A percentile compares a stretch with the other conserved stretches of the same genome.
phyloP scores from a whole-genome alignment of 2,329 filamentous ascomycete species.

The Monosporascus cannonballus region DNA sequence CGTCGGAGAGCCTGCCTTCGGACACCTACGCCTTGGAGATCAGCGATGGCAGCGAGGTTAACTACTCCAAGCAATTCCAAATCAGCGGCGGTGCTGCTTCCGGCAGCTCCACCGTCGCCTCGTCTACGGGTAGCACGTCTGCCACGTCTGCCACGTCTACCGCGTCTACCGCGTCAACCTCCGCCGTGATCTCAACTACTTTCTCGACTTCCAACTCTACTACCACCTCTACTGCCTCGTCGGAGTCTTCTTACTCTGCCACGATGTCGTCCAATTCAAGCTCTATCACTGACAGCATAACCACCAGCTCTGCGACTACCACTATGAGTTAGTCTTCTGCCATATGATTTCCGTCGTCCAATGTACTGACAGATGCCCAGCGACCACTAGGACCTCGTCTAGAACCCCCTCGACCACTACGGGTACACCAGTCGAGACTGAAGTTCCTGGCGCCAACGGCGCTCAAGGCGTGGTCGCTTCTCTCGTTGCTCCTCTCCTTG shows the following conservation, averaged over 20 bases:
- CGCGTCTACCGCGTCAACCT: slow-evolving; percentile 17
- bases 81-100: slow-evolving; percentile 20
- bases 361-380: background rate
- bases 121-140: slow-evolving; percentile 9
- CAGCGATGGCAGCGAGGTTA: slow-evolving; percentile 30
- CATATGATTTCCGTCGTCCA: background rate
- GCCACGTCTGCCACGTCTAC: slow-evolving; percentile 7
- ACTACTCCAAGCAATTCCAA: slow-evolving; percentile 39
- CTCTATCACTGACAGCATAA: background rate
- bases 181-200: slow-evolving; percentile 3
- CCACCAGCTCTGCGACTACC: slow-evolving; percentile 3
- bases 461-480: slow-evolving; percentile 19
- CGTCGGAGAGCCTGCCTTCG: slow-evolving; percentile 27
- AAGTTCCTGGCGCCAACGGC: slow-evolving; percentile 21
- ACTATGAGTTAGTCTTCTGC: background rate
- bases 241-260: background rate
- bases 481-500: slow-evolving; percentile 19
- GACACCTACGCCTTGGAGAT: slow-evolving; percentile 42
- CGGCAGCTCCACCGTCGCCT: slow-evolving; percentile 4
- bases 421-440: slow-evolving; percentile 10
- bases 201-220: background rate
- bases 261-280: slow-evolving; percentile 1
- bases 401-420: slow-evolving; percentile 4
- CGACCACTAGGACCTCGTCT: slow-evolving; percentile 10
- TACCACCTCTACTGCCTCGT: background rate